Evolutionary conservation across 352 stramenopile genomes (phyloP).

Genomic region (Phytopythium vexans): DNA sequence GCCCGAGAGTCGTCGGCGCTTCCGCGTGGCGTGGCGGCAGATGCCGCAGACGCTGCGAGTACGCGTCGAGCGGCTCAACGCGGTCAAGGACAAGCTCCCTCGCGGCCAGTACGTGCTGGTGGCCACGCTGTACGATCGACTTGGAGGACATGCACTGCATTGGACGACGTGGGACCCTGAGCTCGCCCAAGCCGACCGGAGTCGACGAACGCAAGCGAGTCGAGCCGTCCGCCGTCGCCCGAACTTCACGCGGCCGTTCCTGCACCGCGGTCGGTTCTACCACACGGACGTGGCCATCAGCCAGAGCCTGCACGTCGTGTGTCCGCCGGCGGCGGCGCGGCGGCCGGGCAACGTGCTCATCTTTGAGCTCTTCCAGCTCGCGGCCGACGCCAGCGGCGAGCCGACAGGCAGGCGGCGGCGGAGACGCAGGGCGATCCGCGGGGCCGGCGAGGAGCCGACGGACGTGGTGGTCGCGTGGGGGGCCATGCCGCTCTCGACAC

Average conservation of each 20-base stretch:
- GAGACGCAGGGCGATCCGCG: background rate
- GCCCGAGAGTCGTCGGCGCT: conserved; percentile 41
- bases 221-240: conserved; percentile 15
- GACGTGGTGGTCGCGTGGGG: conserved; percentile 86
- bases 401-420: conserved; percentile 7
- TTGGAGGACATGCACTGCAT: conserved; percentile 74
- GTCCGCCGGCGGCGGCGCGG: conserved; percentile 53
- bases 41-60: conserved; percentile 79
- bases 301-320: conserved; percentile 80
- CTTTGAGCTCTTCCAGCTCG: conserved; percentile 48
- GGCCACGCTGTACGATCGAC: conserved; percentile 78
- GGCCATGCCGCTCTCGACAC: conserved; percentile 67
- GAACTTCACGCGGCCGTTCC: conserved; percentile 71
- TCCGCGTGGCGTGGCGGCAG: conserved; percentile 65
- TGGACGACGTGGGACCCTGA: conserved; percentile 73
- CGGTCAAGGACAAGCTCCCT: conserved; percentile 83
- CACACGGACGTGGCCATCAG: conserved; percentile 76
- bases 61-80: conserved; percentile 54
- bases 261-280: conserved; percentile 82
- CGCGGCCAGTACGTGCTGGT: conserved; percentile 79
- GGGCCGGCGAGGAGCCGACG: conserved; percentile 12
- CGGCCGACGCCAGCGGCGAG: conserved; percentile 2
- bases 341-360: conserved; percentile 53
- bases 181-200: conserved; percentile 7
- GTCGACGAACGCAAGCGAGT: conserved; percentile 3